These are phyloP conservation scores for Pestalotiopsis sp. DNA, from an alignment of 2,329 filamentous ascomycete genomes.

Conservation along the genomic window DNA sequence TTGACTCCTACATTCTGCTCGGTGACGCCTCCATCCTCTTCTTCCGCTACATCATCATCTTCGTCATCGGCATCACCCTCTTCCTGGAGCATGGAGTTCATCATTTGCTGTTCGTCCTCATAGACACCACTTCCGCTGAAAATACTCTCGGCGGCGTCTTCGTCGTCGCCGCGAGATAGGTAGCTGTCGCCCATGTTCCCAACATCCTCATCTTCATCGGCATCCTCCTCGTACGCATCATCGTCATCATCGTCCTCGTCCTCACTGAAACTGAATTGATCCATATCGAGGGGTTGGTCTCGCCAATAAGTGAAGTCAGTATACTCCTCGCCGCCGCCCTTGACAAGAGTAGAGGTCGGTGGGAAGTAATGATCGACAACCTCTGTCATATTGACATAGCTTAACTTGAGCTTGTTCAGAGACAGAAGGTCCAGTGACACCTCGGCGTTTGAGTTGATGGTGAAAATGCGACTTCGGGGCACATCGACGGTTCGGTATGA, in stretches of 20 bases:
- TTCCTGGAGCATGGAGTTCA: conserved; percentile 39
- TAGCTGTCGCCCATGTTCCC: conserved; percentile 47
- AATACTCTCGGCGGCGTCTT: conserved; percentile 42
- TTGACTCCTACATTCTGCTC: conserved; percentile 21
- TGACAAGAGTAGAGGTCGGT: conserved; percentile 81
- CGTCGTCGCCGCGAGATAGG: conserved; percentile 38
- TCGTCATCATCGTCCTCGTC: conserved; percentile 38
- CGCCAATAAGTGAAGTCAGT: conserved; percentile 99
- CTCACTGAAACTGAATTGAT: conserved; percentile 84
- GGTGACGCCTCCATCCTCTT: conserved; percentile 29
- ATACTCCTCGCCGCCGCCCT: conserved; percentile 87
- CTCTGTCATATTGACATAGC: conserved; percentile 95
- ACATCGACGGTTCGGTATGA: conserved; percentile 97
- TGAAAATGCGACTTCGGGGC: conserved; percentile 91
- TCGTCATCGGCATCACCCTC: conserved; percentile 33
- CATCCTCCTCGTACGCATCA: conserved; percentile 31
- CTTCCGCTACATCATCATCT: conserved; percentile 27
- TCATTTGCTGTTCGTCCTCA: conserved; percentile 43
- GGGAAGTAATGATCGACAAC: conserved; percentile 98
- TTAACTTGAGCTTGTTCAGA: conserved; percentile 93
- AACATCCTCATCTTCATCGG: conserved; percentile 39
- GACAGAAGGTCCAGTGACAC: conserved; percentile 87
- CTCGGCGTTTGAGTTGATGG: conserved; percentile 97
- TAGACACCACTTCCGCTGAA: conserved; percentile 44
- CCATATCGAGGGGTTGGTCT: conserved; percentile 77